phyloP scores from a whole-genome alignment of 1,284 basidiomycete species.

The Leccinum fallax region DNA sequence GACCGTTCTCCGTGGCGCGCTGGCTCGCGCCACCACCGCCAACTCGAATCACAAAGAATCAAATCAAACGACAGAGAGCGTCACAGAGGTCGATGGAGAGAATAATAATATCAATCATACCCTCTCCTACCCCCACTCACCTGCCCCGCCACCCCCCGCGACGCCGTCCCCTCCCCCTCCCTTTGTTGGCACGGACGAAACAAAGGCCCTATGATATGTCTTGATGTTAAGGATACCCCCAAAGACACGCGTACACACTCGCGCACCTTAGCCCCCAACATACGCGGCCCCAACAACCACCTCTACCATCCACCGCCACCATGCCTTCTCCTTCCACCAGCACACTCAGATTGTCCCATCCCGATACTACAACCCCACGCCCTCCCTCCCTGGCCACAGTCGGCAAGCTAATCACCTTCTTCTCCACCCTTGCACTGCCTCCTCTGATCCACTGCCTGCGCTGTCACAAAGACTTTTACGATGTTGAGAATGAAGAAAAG shows the following conservation, averaged over 20 bases:
- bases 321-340: neutral
- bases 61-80: slow-evolving; percentile 6
- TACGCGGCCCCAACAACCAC: slow-evolving; percentile 10
- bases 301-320: slow-evolving; percentile 16
- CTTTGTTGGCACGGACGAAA: slow-evolving; percentile 13
- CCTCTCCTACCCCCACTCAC: neutral
- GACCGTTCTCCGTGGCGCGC: slow-evolving; percentile 25
- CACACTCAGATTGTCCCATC: neutral
- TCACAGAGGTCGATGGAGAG: slow-evolving; percentile 9
- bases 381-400: slow-evolving; percentile 37
- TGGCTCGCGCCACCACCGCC: slow-evolving; percentile 26
- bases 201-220: slow-evolving; percentile 43
- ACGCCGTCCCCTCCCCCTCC: slow-evolving; percentile 29
- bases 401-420: slow-evolving; percentile 54
- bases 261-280: slow-evolving; percentile 41
- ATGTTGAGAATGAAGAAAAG: slow-evolving; percentile 52
- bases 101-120: neutral
- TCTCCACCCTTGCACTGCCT: slow-evolving; percentile 59
- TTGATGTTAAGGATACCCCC: slow-evolving; percentile 63
- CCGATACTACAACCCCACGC: slow-evolving; percentile 17
- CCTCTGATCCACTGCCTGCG: slow-evolving; percentile 70
- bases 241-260: slow-evolving; percentile 65
- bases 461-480: slow-evolving; percentile 65
- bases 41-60: slow-evolving; percentile 15
- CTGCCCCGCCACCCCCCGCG: slow-evolving; percentile 19